phyloP scores from a whole-genome alignment of 495 filamentous ascomycete species.

The Arthonia radiata region DNA sequence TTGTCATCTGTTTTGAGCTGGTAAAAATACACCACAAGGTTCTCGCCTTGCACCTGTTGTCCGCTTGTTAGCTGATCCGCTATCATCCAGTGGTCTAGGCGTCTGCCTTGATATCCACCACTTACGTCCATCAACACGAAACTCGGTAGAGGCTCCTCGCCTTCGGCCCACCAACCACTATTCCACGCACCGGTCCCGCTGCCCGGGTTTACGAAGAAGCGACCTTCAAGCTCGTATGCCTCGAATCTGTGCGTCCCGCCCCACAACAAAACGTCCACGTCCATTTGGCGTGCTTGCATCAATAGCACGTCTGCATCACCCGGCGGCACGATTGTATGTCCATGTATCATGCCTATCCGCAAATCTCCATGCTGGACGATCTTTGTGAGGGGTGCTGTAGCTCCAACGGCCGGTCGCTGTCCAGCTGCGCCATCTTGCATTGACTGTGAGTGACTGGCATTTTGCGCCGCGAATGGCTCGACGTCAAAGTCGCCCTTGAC shows the following conservation, averaged over 20 bases:
- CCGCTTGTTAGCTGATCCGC: constrained; percentile 4
- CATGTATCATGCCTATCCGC: constrained; percentile 89
- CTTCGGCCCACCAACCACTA: constrained; percentile 41
- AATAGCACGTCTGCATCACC: constrained; percentile 78
- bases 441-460: too few relatives aligned
- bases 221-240: constrained; percentile 94
- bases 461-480: constrained; percentile 70
- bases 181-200: constrained; percentile 71
- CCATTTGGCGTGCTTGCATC: constrained; percentile 83
- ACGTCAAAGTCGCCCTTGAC: constrained; percentile 87
- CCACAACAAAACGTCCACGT: constrained; percentile 92
- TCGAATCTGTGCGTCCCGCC: constrained; percentile 95
- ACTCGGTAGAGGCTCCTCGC: constrained; percentile 71
- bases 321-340: constrained; percentile 77
- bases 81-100: constrained; percentile 2
- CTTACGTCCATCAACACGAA: constrained; percentile 98
- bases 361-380: constrained; percentile 84
- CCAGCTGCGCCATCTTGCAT: too few relatives aligned
- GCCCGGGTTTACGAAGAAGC: constrained; percentile 97
- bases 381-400: constrained; percentile 52
- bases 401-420: too few relatives aligned
- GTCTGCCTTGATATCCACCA: constrained; percentile 8
- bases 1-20: constrained; percentile 76
- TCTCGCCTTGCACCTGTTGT: constrained; percentile 79
- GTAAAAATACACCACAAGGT: constrained; percentile 91